Evolutionary conservation across 2,329 filamentous ascomycete genomes (phyloP), one percentile per base, ranked within the genome.

Genomic region (Ceratocystiopsis minuta): DNA sequence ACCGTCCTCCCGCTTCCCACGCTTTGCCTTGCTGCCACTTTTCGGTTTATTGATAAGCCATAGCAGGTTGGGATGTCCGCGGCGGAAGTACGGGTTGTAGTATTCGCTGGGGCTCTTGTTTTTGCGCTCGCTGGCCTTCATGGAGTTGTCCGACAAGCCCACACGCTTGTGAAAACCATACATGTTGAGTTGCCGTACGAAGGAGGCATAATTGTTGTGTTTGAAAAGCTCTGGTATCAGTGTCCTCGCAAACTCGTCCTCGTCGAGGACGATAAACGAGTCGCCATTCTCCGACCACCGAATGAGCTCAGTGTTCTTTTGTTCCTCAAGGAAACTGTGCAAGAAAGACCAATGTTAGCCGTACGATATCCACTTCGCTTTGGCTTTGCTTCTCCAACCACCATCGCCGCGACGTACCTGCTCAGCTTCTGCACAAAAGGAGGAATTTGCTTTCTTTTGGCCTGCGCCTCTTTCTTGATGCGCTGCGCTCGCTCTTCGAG

Each of bases 41-140:
- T 88, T 92, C 0, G 88, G 87, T 57, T 96, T 96, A 57, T 93
- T 88, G 49, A 96, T 95, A 43, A 96, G 67, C 88, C 88, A 96
- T 5, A 95, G 66, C 38, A 98, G 65, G 57, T 95, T 92, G 4
- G 87, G 87, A 50, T 93, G 80, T 5, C 87, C 88, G 37, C 86
- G 81, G 52, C 86, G 83, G 62, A 98, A 98, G 62, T 87, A 98
- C 11, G 85, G 85, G 57, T 98, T 95, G 51, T 83, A 87, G 58
- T 98, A 98, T 66, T 96, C 90, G 68, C 87, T 96, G 0, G 90
- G 90, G 45, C 86, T 94, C 64, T 98, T 98, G 57, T 88, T 88
- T 58, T 95, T 94, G 47, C 87, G 79, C 62, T 96, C 90, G 56
- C 87, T 95, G 6, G 92, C 87, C 50, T 90, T 82, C 81, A 98